These are phyloP conservation scores for Ettlia oleoabundans DNA, from an alignment of 139 green algal species.

Conservation along the genomic window DNA sequence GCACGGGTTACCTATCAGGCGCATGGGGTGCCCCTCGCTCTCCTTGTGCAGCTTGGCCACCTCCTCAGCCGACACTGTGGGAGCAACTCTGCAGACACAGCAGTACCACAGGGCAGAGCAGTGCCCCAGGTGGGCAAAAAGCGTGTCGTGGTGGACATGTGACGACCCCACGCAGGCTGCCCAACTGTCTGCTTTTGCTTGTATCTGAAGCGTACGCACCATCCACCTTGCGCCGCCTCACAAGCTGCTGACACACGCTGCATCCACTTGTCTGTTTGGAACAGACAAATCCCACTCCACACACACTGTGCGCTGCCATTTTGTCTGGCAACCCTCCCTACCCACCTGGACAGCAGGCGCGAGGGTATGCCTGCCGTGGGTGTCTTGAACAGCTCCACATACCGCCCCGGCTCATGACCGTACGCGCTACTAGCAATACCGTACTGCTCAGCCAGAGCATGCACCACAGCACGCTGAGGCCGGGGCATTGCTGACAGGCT, in stretches of 20 bases:
- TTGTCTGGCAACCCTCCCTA: not conserved
- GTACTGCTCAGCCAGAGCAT: conserved; percentile 68
- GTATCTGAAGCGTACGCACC: not conserved
- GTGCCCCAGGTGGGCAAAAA: not conserved
- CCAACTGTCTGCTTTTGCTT: not conserved
- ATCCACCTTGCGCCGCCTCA: not conserved
- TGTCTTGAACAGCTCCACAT: conserved; percentile 66
- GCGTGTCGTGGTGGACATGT: not conserved
- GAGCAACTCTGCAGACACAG: conserved; percentile 28
- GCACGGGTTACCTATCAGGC: conserved; percentile 26
- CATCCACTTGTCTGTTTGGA: no score
- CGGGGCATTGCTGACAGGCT: conserved; percentile 56
- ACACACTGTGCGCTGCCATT: not conserved
- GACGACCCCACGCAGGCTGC: not conserved
- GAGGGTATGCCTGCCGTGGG: conserved; percentile 36
- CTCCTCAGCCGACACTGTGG: conserved; percentile 38
- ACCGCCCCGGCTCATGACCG: conserved; percentile 56
- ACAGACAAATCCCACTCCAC: no score
- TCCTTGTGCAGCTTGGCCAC: conserved; percentile 39
- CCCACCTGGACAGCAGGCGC: conserved; percentile 44
- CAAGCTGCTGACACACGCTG: no score
- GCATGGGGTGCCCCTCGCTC: conserved; percentile 34
- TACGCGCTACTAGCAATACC: conserved; percentile 54
- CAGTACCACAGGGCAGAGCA: no score
- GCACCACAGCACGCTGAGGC: conserved; percentile 57